Conservation (phyloP, 2,329 filamentous ascomycete species). For the Fusarium udum region DNA sequence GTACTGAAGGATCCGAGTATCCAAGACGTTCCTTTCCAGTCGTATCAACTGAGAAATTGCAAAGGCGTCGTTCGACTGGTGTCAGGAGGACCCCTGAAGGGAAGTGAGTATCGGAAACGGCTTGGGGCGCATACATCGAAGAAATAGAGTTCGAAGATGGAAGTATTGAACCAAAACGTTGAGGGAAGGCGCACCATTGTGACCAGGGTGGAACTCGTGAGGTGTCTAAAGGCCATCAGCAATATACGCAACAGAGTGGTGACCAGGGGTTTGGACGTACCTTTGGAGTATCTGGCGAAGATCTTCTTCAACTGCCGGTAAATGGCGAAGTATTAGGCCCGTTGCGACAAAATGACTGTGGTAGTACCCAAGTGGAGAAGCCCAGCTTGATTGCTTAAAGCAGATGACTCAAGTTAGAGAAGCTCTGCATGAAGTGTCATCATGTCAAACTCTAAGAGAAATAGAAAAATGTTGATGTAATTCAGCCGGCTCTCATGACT, state of each 20-base stretch:
- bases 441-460: neutral
- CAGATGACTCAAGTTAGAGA: neutral
- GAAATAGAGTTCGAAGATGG: conserved; percentile 16
- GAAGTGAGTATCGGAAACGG: neutral
- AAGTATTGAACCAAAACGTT: neutral
- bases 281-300: conserved; percentile 18
- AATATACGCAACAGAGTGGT: neutral
- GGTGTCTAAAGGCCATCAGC: neutral
- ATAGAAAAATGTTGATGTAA: neutral
- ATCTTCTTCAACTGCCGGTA: neutral
- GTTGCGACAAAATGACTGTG: neutral
- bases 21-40: neutral
- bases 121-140: conserved; percentile 25
- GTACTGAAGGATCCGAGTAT: too few species aligned
- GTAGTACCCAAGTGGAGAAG: neutral
- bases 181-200: conserved; percentile 1
- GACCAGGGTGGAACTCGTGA: neutral
- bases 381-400: neutral
- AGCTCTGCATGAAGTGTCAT: too few species aligned
- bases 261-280: neutral
- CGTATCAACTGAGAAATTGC: neutral
- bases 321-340: too few species aligned
- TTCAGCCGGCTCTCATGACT: neutral
- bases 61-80: neutral
- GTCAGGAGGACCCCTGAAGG: neutral